Base-by-base conservation (phyloP, 257 asterid genomes). In the Capsicum chinense region DNA sequence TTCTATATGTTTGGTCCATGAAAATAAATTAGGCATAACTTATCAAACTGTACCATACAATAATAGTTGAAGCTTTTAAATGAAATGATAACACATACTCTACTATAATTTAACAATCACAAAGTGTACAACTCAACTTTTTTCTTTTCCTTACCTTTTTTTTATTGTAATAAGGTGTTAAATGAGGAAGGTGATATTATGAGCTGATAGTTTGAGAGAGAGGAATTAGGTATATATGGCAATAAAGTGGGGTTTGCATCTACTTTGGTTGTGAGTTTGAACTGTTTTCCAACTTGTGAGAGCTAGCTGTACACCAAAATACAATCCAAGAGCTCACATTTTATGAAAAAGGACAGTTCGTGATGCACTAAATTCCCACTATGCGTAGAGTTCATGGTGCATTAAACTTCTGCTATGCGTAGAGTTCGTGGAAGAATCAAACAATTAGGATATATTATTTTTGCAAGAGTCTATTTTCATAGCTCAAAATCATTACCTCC, bases 211-310 rank as follows among this genome's bases (percentile, higher is more conserved):
- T n/a, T 47, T 73, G 57, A 47, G 52, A 48, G 80, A 48, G 56
- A 73, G 16, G 59, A 10, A 19, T 47, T 47, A 19, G 80, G 39
- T 73, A 5, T 19, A n/a, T 48, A 11, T 19, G 19, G 59, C 14
- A 48, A 73, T 5, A 48, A 48, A 48, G 42, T 47, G 19, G 80
- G 80, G 59, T 73, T 73, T 9, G 7, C 16, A 17, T 44, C 73
- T 5, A 44, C 19, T 69, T 42, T 70, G 54, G 56, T 16, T 70
- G 2, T 70, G 79, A 85, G 87, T 87, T 82, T 82, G 83, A 74
- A 50, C 78, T 86, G 88, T 88, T 86, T 85, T 56, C 82, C 74
- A 33, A 2, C 33, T 21, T 1, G 42, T 82, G 19, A 5, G 13
- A 15, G 64, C 57, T 73, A 57, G 79, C 59, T 47, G 80, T 73